Base-by-base conservation (phyloP, 441 rosid genomes). In the Pelargonium cotyledonis region DNA sequence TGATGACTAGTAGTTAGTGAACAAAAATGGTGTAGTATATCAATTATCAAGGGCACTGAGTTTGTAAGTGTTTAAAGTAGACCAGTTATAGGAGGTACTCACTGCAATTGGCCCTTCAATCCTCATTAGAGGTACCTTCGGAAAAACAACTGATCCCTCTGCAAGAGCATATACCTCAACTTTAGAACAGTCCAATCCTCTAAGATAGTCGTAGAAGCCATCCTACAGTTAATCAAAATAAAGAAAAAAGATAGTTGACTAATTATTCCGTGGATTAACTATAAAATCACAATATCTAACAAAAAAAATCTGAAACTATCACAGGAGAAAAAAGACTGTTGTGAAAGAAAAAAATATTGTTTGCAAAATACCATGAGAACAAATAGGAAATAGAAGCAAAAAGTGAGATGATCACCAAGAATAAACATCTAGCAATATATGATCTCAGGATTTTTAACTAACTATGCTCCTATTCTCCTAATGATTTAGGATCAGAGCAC, bases 121-220 rank as follows among this genome's bases (percentile, higher is more conserved):
- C 80, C 97, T 82, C 76, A 94, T 75, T 64, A 94, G 80, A 72
- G 98, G 99, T 43, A 94, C 92, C 82, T 94, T 94, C 3, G 99
- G 97, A 78, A 94, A 94, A 80, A 91, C 99, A 70, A 88, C 96
- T 8, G 95, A 75, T 51, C 99, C 99, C 82, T 94, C 97, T 1
- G 95, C 65, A 78, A 88, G 77, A 68, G 99, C 90, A 84, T 87
- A 86, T 5, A 91, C 85, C 84, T 94, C 94, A 73, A 94, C 91
- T 58, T 88, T 92, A 71, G 95, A 89, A 77, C 99, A 91, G 77
- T 94, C 88, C 63, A 94, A 75, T 44, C 86, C 87, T 81, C 92
- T 80, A 67, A 94, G 95, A 82, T 87, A 94, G 75, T 83, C 81
- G 15, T 78, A 80, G 79, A 91, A 94, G 61, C 84, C 97, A 80